A percentile compares a stretch with the other conserved stretches of the same genome.
Evolutionary conservation across 805 yeast species (phyloP).

Genomic region (Zygosaccharomyces siamensis): DNA sequence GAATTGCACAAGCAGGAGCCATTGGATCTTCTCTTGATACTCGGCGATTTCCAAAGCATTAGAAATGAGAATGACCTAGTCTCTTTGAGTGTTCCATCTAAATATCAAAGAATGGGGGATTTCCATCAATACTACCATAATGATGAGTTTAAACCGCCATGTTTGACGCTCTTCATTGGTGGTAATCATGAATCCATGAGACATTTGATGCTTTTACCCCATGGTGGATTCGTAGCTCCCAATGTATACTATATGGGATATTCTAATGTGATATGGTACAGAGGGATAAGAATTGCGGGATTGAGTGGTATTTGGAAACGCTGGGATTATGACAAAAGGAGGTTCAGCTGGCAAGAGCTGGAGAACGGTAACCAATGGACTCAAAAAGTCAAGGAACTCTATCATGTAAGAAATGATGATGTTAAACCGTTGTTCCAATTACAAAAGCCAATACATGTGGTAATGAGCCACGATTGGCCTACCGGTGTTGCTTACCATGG

Average conservation of each 20-base stretch:
- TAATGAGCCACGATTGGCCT: slow-evolving; percentile 95
- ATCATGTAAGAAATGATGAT: slow-evolving; percentile 59
- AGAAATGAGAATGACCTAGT: slow-evolving; percentile 58
- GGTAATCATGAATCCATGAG: slow-evolving; percentile 94
- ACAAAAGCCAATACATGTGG: slow-evolving; percentile 43
- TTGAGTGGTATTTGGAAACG: slow-evolving; percentile 76
- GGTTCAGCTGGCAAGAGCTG: slow-evolving; percentile 44
- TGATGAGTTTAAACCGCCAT: slow-evolving; percentile 42
- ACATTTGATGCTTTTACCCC: slow-evolving; percentile 62
- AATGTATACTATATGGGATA: slow-evolving; percentile 82
- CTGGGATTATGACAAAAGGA: slow-evolving; percentile 43
- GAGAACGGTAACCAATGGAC: slow-evolving; percentile 31
- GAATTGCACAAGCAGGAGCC: slow-evolving; percentile 19
- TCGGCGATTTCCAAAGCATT: slow-evolving; percentile 90
- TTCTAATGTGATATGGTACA: slow-evolving; percentile 65
- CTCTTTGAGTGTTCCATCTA: slow-evolving; percentile 72
- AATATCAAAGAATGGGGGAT: slow-evolving; percentile 73
- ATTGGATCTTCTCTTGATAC: slow-evolving; percentile 63
- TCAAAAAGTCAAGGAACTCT: slow-evolving; percentile 34
- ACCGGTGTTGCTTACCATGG: slow-evolving; percentile 68
- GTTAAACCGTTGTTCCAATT: slow-evolving; percentile 50
- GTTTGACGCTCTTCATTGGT: slow-evolving; percentile 78
- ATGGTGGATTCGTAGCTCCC: slow-evolving; percentile 93
- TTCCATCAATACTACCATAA: slow-evolving; percentile 70
- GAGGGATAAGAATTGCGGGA: slow-evolving; percentile 75